Percentiles rank a stretch among this genome's conserved stretches.
These are phyloP conservation scores for Colletotrichum tofieldiae DNA, from an alignment of 2,329 filamentous ascomycete genomes.

Conservation along the genomic window DNA sequence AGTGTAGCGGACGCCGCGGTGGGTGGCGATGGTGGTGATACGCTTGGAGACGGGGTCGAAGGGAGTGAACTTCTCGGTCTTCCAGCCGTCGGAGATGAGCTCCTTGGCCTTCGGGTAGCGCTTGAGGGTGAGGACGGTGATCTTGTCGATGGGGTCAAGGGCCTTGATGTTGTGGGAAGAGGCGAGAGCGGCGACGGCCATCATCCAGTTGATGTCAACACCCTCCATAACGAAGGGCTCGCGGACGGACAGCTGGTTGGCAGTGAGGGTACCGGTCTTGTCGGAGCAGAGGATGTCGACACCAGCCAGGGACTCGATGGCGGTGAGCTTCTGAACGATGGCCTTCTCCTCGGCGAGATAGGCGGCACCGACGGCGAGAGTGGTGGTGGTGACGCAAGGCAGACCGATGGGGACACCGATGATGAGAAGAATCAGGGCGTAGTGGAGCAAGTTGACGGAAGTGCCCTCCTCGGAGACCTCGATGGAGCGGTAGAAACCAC, in stretches of 20 bases:
- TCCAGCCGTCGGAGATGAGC: slow-evolving; percentile 82
- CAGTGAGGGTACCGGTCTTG: slow-evolving; percentile 85
- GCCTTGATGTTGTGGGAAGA: slow-evolving; percentile 86
- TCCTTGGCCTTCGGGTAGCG: slow-evolving; percentile 84
- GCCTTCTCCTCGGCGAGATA: slow-evolving; percentile 85
- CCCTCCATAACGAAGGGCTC: slow-evolving; percentile 84
- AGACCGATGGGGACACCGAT: slow-evolving; percentile 87
- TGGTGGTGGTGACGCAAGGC: slow-evolving; percentile 84
- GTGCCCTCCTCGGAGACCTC: slow-evolving; percentile 66
- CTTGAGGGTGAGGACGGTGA: slow-evolving; percentile 83
- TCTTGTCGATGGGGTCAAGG: slow-evolving; percentile 85
- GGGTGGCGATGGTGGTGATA: slow-evolving; percentile 79
- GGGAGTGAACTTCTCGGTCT: slow-evolving; percentile 82
- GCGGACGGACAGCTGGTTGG: slow-evolving; percentile 82
- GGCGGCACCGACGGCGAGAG: slow-evolving; percentile 82
- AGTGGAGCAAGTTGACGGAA: slow-evolving; percentile 77
- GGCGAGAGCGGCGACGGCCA: slow-evolving; percentile 83
- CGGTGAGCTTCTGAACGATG: slow-evolving; percentile 85
- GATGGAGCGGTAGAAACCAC: slow-evolving; percentile 83
- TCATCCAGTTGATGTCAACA: slow-evolving; percentile 88
- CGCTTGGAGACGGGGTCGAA: slow-evolving; percentile 87
- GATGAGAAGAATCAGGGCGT: slow-evolving; percentile 80
- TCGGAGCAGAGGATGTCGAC: slow-evolving; percentile 86
- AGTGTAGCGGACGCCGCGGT: slow-evolving; percentile 79
- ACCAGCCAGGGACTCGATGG: slow-evolving; percentile 82